Evolutionary conservation across 2,329 filamentous ascomycete species (phyloP).

Genomic region (Alternaria arbusti): DNA sequence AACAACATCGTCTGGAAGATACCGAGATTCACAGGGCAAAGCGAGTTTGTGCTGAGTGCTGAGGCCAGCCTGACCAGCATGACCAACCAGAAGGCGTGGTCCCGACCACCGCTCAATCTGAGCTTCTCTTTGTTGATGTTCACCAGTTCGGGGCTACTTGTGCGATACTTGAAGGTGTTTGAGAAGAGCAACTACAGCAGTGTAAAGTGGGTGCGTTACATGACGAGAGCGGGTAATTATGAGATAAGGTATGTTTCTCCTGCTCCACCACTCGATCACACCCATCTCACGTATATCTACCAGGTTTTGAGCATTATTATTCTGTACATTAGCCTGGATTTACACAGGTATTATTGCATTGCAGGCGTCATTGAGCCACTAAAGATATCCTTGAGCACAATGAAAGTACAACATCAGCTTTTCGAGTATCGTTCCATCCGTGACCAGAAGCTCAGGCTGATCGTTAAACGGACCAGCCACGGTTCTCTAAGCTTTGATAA

Average conservation of each 20-base stretch:
- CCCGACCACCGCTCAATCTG: slow-evolving; percentile 86
- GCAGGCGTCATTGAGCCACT: slow-evolving; percentile 24
- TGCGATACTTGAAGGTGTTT: slow-evolving; percentile 97
- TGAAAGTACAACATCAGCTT: slow-evolving; percentile 10
- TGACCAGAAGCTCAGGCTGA: neutral
- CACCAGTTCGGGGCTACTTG: slow-evolving; percentile 88
- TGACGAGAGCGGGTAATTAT: slow-evolving; percentile 97
- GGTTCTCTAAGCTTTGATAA: neutral
- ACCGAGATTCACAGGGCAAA: slow-evolving; percentile 96
- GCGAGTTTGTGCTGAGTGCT: slow-evolving; percentile 91
- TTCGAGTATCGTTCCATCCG: neutral
- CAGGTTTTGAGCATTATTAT: slow-evolving; percentile 15
- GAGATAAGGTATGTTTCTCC: slow-evolving; percentile 75
- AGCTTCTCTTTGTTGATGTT: slow-evolving; percentile 98
- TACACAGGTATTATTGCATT: slow-evolving; percentile 26
- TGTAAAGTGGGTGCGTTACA: slow-evolving; percentile 99
- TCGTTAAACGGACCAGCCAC: neutral
- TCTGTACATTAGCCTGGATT: slow-evolving; percentile 1
- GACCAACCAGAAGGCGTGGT: slow-evolving; percentile 99
- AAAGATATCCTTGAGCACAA: slow-evolving; percentile 13
- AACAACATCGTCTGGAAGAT: slow-evolving; percentile 99
- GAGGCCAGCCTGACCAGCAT: slow-evolving; percentile 94
- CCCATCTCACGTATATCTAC: neutral
- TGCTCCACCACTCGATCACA: neutral
- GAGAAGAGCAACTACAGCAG: slow-evolving; percentile 99